Base-by-base conservation (phyloP, 2,329 filamentous ascomycete genomes). In the Ceratocystis colombiana region DNA sequence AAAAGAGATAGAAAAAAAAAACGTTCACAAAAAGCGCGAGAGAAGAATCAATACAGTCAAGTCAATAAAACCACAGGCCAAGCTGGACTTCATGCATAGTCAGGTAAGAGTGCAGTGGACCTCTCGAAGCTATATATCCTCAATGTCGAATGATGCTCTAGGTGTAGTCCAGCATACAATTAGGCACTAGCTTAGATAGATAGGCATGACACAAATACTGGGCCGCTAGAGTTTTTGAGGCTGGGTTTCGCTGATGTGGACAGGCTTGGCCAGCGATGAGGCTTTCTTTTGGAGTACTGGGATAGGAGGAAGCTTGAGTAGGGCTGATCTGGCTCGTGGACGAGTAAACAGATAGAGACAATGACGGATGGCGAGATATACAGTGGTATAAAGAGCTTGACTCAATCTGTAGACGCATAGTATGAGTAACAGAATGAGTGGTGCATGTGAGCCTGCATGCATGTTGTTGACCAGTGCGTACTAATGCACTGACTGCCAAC, bases 31-130 rank as follows among this genome's bases (percentile, higher is more conserved):
- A 53, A 53, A 1, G 53, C 17, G 53, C 30, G 53, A 12, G 53
- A 57, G 28, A 57, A 57, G 53, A 55, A 55, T 17, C 45, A 48
- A 20, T 55, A 25, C 50, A 55, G 50, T 37, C 33, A 48, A 48
- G 45, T 17, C 45, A 48, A 20, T 48, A 20, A 48, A 20, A 48
- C 5, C 17, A 48, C 15, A 48, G 45, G 45, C n/a, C 15, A 50
- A 50, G 46, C 20, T 3, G 46, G 17, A 8, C 15, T 48, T 6
- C 50, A 55, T 22, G 8, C 50, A 55, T 5, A 28, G 12, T 20
- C 50, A 15, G 20, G 10, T 17, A 7, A 57, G 53, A 57, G 25
- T 57, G 7, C 53, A 57, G 53, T 33, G 25, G 25, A 7, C 12
- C 10, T 8, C 28, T 7, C 25, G 25, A 30, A 33, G 53, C 53